A percentile compares a stretch with the other conserved stretches of the same genome.
phyloP scores from a whole-genome alignment of 257 asterid species.

The Galeopsis tetrahit region DNA sequence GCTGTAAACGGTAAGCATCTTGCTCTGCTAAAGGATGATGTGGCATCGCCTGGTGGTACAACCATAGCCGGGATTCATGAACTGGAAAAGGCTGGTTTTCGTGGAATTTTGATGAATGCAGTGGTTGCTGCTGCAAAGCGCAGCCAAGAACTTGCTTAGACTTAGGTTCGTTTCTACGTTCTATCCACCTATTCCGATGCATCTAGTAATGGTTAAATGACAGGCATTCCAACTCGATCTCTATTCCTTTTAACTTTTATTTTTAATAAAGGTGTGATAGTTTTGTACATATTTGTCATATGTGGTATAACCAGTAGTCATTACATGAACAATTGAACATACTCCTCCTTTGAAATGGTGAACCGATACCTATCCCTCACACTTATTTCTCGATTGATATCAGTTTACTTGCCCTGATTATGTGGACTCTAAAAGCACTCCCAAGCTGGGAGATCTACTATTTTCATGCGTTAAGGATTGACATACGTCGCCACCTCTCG shows the following conservation, averaged over 20 bases:
- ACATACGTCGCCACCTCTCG: no score
- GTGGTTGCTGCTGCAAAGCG: conserved; percentile 97
- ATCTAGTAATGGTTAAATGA: not conserved
- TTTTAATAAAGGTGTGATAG: not conserved
- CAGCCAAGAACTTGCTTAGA: conserved; percentile 71
- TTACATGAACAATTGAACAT: conserved; percentile 86
- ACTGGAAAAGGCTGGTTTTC: conserved; percentile 86
- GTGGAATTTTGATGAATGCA: conserved; percentile 84
- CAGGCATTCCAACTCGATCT: not conserved
- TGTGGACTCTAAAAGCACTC: no score
- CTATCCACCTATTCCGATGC: not conserved
- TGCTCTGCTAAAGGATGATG: conserved; percentile 96
- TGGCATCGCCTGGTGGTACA: conserved; percentile 92
- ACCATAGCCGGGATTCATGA: conserved; percentile 93
- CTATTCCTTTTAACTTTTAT: not conserved
- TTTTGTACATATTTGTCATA: not conserved
- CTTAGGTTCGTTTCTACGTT: conserved; percentile 28
- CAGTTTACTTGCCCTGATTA: no score
- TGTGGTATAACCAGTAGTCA: conserved; percentile 68
- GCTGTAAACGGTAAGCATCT: conserved; percentile 75
- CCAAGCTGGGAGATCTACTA: no score
- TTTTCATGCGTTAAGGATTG: no score
- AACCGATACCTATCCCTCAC: no score
- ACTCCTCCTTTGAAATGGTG: no score
- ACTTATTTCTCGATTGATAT: no score